Base-by-base conservation (phyloP, 805 yeast species). In the Candida ponderosae region DNA sequence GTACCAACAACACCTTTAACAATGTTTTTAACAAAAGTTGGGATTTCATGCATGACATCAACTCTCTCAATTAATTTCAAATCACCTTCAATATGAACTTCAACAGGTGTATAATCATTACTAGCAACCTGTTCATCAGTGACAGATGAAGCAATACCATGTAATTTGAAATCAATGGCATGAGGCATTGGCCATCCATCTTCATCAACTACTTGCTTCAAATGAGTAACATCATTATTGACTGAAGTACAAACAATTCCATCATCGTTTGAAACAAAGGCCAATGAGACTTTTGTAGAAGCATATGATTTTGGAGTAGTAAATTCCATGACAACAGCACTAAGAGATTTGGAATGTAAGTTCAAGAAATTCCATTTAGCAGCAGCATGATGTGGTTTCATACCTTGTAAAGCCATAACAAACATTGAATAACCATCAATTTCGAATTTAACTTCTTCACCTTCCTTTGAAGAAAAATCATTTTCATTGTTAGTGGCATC, bases 311-410 rank as follows among this genome's bases (percentile, higher is more conserved):
- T 78, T 21, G 98, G 98, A 8, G 98, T 93, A 32, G 89, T 83
- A 66, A 86, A 93, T 62, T 93, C 97, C 96, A 93, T 93, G 46
- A 84, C 73, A 15, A 88, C 79, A 10, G 85, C 95, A 27, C 90
- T 69, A 48, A 72, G 68, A 29, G 77, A 65, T 36, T 77, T 72
- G 16, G 93, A 81, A 57, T 86, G 96, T 72, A 84, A 90, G 62
- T 86, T 82, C 44, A 85, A 63, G 58, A 93, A 93, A 63, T 90
- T 93, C 98, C 98, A 93, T 18, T 87, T 65, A 43, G 95, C 86
- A 39, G 98, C 98, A 27, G 97, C 96, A 63, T 93, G 98, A 62
- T 93, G 97, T 8, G 98, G 98, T 62, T 93, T 93, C 97, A 93
- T 89, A 43, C 97, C 97, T 67, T 93, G 98, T 48, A 87, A 66